phyloP scores from a whole-genome alignment of 2,329 filamentous ascomycete genomes.

The Fusarium continuum region DNA sequence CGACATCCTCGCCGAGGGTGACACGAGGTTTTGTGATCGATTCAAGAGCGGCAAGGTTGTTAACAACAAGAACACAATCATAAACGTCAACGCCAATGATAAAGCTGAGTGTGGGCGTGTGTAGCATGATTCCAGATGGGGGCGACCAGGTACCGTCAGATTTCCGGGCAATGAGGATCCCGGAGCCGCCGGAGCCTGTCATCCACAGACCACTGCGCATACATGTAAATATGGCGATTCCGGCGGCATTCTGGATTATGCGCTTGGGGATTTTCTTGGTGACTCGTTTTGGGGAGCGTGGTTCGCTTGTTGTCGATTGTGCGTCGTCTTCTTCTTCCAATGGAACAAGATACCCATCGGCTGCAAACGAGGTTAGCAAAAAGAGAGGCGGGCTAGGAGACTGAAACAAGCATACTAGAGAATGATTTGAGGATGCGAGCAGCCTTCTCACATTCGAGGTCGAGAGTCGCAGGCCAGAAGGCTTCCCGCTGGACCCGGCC shows the following conservation, averaged over 20 bases:
- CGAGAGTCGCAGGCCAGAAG: constrained; percentile 86
- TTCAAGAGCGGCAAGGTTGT: constrained; percentile 83
- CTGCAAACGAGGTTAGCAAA: constrained; percentile 48
- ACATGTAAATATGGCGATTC: constrained; percentile 91
- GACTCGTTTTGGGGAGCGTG: constrained; percentile 63
- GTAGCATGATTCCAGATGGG: constrained; percentile 88
- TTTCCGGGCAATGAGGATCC: constrained; percentile 83
- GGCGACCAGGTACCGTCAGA: constrained; percentile 91
- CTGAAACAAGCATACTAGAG: constrained; percentile 67
- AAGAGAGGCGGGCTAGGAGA: constrained; percentile 5
- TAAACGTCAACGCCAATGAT: constrained; percentile 94
- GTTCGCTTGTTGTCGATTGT: constrained; percentile 45
- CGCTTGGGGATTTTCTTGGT: constrained; percentile 84
- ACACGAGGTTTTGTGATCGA: constrained; percentile 82
- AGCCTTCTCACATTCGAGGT: constrained; percentile 91
- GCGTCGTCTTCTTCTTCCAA: constrained; percentile 51
- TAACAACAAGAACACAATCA: constrained; percentile 93
- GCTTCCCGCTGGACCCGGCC: constrained; percentile 63
- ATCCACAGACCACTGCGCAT: constrained; percentile 95
- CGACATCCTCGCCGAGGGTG: constrained; percentile 84
- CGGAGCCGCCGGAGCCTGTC: constrained; percentile 89
- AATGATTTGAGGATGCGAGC: constrained; percentile 90
- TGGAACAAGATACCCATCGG: constrained; percentile 64
- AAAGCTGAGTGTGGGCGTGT: constrained; percentile 89
- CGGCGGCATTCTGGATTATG: constrained; percentile 89